phyloP scores from a whole-genome alignment of 2,329 filamentous ascomycete genomes.

The Macrophomina phaseolina region DNA sequence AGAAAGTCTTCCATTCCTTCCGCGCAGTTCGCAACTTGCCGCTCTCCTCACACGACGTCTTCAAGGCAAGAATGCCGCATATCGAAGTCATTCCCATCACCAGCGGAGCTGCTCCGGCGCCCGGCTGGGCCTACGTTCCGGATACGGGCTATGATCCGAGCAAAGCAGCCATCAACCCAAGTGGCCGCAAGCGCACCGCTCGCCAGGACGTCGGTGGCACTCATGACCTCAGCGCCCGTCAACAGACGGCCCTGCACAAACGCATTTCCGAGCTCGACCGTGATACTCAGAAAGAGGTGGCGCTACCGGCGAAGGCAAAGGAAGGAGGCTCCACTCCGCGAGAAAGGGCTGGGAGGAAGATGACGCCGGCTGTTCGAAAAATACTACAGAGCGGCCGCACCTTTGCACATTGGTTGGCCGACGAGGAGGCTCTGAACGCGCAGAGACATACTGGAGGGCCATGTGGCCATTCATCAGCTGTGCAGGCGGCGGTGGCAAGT shows the following conservation, averaged over 20 bases:
- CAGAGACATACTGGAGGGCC: constrained; percentile 29
- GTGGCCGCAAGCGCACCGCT: constrained; percentile 70
- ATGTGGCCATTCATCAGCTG: constrained; percentile 2
- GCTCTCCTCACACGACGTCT: background rate
- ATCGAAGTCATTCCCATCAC: constrained; percentile 80
- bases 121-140: constrained; percentile 92
- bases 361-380: constrained; percentile 70
- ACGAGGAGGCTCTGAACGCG: constrained; percentile 68
- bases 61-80: constrained; percentile 60
- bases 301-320: constrained; percentile 48
- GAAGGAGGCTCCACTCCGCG: constrained; percentile 46
- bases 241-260: constrained; percentile 80
- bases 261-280: constrained; percentile 83
- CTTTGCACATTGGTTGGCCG: constrained; percentile 81
- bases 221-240: constrained; percentile 74
- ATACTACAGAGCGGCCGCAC: constrained; percentile 83
- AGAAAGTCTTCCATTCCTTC: constrained; percentile 8
- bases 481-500: constrained; percentile 29
- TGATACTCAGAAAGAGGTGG: constrained; percentile 59
- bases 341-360: constrained; percentile 56
- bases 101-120: constrained; percentile 68
- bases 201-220: constrained; percentile 36
- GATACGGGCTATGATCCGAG: constrained; percentile 69
- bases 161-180: constrained; percentile 58
- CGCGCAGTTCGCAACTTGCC: background rate